A percentile compares a stretch with the other conserved stretches of the same genome.
Evolutionary conservation across 495 filamentous ascomycete genomes (phyloP).

Genomic region (Evernia prunastri): DNA sequence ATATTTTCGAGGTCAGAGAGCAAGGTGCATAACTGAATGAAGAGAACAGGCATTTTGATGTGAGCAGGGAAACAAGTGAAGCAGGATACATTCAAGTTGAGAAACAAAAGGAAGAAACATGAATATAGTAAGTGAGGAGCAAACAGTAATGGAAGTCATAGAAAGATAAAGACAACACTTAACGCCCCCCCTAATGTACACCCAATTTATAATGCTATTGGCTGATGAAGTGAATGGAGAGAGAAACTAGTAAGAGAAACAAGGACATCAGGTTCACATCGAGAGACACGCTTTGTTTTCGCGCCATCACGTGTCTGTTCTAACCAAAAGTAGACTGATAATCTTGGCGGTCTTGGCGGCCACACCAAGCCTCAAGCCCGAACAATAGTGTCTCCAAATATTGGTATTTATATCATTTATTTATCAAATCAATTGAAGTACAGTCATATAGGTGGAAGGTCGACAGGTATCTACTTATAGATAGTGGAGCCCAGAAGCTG

Average conservation of each 20-base stretch:
- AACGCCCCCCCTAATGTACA: background rate
- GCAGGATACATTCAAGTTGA: background rate
- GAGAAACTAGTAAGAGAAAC: background rate
- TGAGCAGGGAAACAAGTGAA: background rate
- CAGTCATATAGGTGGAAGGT: no score
- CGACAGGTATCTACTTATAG: no score
- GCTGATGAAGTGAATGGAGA: background rate
- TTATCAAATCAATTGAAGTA: no score
- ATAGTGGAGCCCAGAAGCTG: no score
- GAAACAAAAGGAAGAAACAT: background rate
- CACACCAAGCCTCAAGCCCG: no score
- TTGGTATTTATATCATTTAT: no score
- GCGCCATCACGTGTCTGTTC: background rate
- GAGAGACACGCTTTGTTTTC: background rate
- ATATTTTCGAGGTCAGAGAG: conserved; percentile 48
- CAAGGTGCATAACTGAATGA: conserved; percentile 54
- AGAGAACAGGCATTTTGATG: conserved; percentile 54
- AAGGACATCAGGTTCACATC: background rate
- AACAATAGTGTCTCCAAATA: no score
- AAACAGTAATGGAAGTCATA: background rate
- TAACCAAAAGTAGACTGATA: background rate
- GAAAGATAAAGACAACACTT: background rate
- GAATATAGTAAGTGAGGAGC: background rate
- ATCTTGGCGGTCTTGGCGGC: background rate
- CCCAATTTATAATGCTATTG: background rate